Evolutionary conservation across 2,329 filamentous ascomycete genomes (phyloP).

Genomic region (Emericellopsis cladophorae): DNA sequence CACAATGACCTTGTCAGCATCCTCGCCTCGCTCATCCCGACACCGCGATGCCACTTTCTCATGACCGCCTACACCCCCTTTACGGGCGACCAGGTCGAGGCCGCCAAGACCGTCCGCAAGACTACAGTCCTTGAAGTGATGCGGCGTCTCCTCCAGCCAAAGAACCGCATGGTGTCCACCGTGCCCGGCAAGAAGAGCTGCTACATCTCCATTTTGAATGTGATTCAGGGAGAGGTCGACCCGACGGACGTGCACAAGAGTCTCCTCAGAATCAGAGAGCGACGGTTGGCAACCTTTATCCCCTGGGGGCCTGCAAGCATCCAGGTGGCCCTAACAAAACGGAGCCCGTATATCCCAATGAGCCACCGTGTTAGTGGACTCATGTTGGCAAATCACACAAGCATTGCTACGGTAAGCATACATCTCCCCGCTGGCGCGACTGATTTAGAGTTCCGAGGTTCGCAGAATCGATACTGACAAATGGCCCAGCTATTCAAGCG

Average conservation of each 20-base stretch:
- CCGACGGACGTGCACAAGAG: slow-evolving; percentile 98
- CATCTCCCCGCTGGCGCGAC: background rate
- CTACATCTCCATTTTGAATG: slow-evolving; percentile 97
- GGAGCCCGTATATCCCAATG: slow-evolving; percentile 90
- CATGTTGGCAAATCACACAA: slow-evolving; percentile 97
- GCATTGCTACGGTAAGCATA: slow-evolving; percentile 66
- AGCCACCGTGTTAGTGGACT: slow-evolving; percentile 89
- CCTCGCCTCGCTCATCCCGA: slow-evolving; percentile 88
- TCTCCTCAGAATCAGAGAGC: slow-evolving; percentile 85
- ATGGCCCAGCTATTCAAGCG: slow-evolving; percentile 66
- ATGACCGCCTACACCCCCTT: slow-evolving; percentile 99
- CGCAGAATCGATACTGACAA: background rate
- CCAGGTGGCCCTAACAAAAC: slow-evolving; percentile 91
- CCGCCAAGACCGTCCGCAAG: slow-evolving; percentile 95
- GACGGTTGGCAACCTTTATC: slow-evolving; percentile 88
- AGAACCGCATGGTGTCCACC: slow-evolving; percentile 98
- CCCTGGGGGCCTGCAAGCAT: slow-evolving; percentile 98
- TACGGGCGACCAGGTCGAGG: slow-evolving; percentile 88
- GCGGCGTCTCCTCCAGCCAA: slow-evolving; percentile 86
- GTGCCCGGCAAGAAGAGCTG: slow-evolving; percentile 93
- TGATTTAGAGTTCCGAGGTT: background rate
- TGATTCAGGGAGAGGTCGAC: slow-evolving; percentile 97
- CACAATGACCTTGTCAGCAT: slow-evolving; percentile 98
- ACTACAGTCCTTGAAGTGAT: slow-evolving; percentile 97
- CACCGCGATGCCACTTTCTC: slow-evolving; percentile 91